phyloP scores from a whole-genome alignment of 1,139 yeast species.

The Yamadazyma buinensis region DNA sequence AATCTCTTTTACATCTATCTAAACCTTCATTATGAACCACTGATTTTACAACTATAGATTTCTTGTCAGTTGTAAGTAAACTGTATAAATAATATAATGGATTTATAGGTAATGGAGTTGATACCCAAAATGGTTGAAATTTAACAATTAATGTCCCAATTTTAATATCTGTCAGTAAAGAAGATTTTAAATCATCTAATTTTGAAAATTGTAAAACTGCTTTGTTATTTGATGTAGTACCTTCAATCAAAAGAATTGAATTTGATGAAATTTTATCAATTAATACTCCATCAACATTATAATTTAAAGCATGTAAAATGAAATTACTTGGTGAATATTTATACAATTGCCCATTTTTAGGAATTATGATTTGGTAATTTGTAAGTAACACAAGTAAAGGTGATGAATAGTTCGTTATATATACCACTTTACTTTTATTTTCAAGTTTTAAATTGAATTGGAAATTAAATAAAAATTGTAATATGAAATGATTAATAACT shows the following conservation, averaged over 20 bases:
- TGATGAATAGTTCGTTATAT: conserved; percentile 51
- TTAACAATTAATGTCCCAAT: conserved; percentile 45
- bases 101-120: conserved; percentile 30
- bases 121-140: conserved; percentile 30
- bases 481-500: conserved; percentile 15
- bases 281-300: conserved; percentile 11
- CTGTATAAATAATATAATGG: conserved; percentile 20
- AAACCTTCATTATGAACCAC: conserved; percentile 19
- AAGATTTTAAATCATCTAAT: conserved; percentile 6
- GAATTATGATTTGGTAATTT: conserved; percentile 32
- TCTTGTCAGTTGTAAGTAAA: conserved; percentile 22
- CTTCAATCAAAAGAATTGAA: conserved; percentile 58
- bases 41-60: conserved; percentile 23
- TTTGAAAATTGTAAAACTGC: conserved; percentile 47
- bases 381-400: conserved; percentile 43
- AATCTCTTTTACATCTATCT: conserved; percentile 14
- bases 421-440: conserved; percentile 30
- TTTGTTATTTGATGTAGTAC: conserved; percentile 67
- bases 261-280: conserved; percentile 20
- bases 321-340: conserved; percentile 33
- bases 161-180: conserved; percentile 11
- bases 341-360: conserved; percentile 39
- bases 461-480: conserved; percentile 22
- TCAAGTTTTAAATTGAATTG: conserved; percentile 7
- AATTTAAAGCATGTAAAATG: conserved; percentile 28